Evolutionary conservation across 1,139 yeast genomes (phyloP).

Genomic region (Kodamaea fungicola): DNA sequence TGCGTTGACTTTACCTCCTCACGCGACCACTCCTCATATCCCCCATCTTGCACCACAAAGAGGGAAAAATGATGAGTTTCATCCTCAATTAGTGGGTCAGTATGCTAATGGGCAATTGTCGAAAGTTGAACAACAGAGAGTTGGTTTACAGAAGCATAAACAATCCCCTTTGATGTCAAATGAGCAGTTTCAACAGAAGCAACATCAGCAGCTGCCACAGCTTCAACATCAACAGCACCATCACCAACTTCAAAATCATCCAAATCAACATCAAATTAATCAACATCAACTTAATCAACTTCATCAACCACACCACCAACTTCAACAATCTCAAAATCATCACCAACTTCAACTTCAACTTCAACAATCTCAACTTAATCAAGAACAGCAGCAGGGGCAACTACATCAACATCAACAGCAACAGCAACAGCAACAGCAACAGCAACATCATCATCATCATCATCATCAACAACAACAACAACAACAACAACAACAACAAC

Average conservation of each 20-base stretch:
- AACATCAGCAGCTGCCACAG: conserved; percentile 14
- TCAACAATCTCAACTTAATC: conserved; percentile 9
- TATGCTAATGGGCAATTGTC: not conserved
- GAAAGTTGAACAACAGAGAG: not conserved
- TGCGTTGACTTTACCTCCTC: not conserved
- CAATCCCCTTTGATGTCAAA: conserved; percentile 7
- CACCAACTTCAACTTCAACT: conserved; percentile 2
- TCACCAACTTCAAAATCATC: conserved; percentile 6
- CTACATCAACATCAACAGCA: conserved; percentile 9
- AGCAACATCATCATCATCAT: conserved; percentile 9
- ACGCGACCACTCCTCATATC: not conserved
- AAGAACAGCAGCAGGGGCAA: conserved; percentile 9
- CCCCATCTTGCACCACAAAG: not conserved
- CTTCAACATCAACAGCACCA: conserved; percentile 8
- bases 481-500: conserved; percentile 5
- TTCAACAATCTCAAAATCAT: conserved; percentile 1
- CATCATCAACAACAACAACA: conserved; percentile 10
- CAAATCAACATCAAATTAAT: conserved; percentile 7
- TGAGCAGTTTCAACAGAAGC: conserved; percentile 10
- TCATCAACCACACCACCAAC: conserved; percentile 8
- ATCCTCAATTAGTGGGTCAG: not conserved
- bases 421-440: conserved; percentile 9
- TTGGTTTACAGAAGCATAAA: conserved; percentile 8
- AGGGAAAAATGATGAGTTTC: conserved; percentile 1
- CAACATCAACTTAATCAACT: conserved; percentile 7